Evolutionary conservation across 371 early-diverging fungal genomes (phyloP).

Genomic region (Chytridium lagenaria): DNA sequence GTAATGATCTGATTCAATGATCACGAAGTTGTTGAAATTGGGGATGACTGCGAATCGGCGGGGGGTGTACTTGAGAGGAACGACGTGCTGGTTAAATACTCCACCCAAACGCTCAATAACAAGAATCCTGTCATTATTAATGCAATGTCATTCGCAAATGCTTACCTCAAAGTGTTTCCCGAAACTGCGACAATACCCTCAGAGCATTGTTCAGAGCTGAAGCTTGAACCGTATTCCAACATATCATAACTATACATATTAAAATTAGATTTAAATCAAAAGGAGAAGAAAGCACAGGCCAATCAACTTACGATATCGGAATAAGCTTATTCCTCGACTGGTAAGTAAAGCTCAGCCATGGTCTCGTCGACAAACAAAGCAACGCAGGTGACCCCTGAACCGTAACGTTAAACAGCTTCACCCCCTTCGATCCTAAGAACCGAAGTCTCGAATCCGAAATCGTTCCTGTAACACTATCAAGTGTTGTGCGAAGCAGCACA

Average conservation of each 20-base stretch:
- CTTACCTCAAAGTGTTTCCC: slow-evolving; percentile 71
- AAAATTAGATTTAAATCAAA: slow-evolving; percentile 35
- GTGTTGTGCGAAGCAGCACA: slow-evolving; percentile 82
- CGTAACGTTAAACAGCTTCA: slow-evolving; percentile 75
- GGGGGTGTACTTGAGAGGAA: slow-evolving; percentile 91
- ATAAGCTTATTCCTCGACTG: slow-evolving; percentile 70
- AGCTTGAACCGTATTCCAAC: slow-evolving; percentile 83
- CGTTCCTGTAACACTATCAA: slow-evolving; percentile 84
- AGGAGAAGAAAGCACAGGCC: slow-evolving; percentile 12
- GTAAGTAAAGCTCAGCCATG: slow-evolving; percentile 90
- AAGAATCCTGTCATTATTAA: slow-evolving; percentile 66
- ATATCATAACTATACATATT: slow-evolving; percentile 69
- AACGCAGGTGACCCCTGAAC: slow-evolving; percentile 74
- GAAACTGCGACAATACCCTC: slow-evolving; percentile 91
- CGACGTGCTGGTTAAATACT: slow-evolving; percentile 80
- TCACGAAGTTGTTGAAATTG: slow-evolving; percentile 78
- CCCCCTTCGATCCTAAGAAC: slow-evolving; percentile 85
- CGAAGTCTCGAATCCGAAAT: slow-evolving; percentile 87
- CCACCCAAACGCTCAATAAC: slow-evolving; percentile 84
- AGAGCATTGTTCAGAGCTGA: slow-evolving; percentile 86
- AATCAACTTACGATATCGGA: slow-evolving; percentile 54
- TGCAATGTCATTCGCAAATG: neutral
- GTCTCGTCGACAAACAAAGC: slow-evolving; percentile 82
- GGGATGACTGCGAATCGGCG: slow-evolving; percentile 79
- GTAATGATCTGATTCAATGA: slow-evolving; percentile 88